phyloP scores from a whole-genome alignment of 495 filamentous ascomycete species.

The Trichoderma orchidacearum region DNA sequence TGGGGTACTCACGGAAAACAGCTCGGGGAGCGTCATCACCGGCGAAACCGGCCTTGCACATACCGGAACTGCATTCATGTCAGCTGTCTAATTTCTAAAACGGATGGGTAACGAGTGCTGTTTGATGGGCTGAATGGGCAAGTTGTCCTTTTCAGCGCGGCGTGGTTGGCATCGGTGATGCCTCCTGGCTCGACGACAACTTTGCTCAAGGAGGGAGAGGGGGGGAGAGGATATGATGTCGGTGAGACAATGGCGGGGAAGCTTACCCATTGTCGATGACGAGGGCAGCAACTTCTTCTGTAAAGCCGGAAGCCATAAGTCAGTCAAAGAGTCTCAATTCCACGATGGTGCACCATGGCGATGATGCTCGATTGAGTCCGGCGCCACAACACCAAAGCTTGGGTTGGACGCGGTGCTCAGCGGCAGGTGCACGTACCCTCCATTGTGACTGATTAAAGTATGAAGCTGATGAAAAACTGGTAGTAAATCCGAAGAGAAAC shows the following conservation, averaged over 20 bases:
- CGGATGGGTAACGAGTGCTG: neutral
- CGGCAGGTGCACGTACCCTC: conserved; percentile 27
- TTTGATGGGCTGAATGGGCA: neutral
- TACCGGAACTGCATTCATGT: conserved; percentile 75
- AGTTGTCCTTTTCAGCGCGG: conserved; percentile 3
- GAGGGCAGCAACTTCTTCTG: conserved; percentile 99
- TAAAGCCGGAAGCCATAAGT: conserved; percentile 28
- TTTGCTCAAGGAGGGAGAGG: conserved; percentile 4
- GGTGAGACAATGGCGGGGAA: conserved; percentile 16
- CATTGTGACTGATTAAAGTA: conserved; percentile 36
- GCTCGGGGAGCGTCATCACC: conserved; percentile 99
- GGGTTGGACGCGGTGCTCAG: conserved; percentile 5
- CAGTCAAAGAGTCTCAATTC: conserved; percentile 28
- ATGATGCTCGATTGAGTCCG: neutral
- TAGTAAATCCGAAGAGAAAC: conserved; percentile 19
- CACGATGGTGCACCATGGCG: neutral
- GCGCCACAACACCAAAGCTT: conserved; percentile 1
- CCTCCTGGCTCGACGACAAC: conserved; percentile 4
- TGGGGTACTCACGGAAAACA: conserved; percentile 92
- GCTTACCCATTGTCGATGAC: conserved; percentile 99
- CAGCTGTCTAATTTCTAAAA: conserved; percentile 22
- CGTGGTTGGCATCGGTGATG: neutral
- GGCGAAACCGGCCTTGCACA: conserved; percentile 99
- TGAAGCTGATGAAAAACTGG: conserved; percentile 17
- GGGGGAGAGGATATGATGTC: conserved; percentile 15